phyloP scores from a whole-genome alignment of 2,329 filamentous ascomycete genomes.

The Pseudopithomyces chartarum region DNA sequence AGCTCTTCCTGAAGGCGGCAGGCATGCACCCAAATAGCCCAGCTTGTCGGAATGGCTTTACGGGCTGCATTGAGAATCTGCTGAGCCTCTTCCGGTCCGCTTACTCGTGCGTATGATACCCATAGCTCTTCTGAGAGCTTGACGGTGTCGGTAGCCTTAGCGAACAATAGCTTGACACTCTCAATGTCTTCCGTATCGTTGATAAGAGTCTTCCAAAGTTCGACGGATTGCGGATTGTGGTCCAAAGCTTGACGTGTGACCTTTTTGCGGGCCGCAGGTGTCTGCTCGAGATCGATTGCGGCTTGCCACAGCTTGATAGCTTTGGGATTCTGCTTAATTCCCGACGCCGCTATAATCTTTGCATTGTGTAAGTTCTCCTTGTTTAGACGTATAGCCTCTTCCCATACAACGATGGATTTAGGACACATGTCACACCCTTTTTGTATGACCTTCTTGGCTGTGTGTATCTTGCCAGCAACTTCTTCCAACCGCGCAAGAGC shows the following conservation, averaged over 20 bases:
- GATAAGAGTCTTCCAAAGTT: slow-evolving; percentile 97
- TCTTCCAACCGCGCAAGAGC: slow-evolving; percentile 92
- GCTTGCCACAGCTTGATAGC: slow-evolving; percentile 93
- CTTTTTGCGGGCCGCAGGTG: slow-evolving; percentile 84
- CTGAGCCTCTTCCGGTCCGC: slow-evolving; percentile 88
- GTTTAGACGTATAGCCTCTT: slow-evolving; percentile 93
- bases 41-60: slow-evolving; percentile 88
- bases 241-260: slow-evolving; percentile 91
- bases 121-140: slow-evolving; percentile 92
- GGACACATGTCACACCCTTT: slow-evolving; percentile 89
- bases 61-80: slow-evolving; percentile 94
- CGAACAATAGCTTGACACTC: slow-evolving; percentile 85
- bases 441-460: slow-evolving; percentile 85
- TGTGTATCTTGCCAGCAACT: slow-evolving; percentile 86
- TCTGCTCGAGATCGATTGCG: slow-evolving; percentile 88
- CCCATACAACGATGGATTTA: slow-evolving; percentile 92
- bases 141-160: slow-evolving; percentile 94
- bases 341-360: slow-evolving; percentile 91
- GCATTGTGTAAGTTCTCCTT: slow-evolving; percentile 78
- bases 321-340: slow-evolving; percentile 87
- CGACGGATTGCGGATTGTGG: slow-evolving; percentile 90
- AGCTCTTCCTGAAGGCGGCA: slow-evolving; percentile 88
- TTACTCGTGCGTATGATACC: slow-evolving; percentile 88
- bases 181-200: slow-evolving; percentile 90
- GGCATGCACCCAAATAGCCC: slow-evolving; percentile 97